Base-by-base conservation (phyloP, 495 filamentous ascomycete genomes). In the Talaromyces ruber region DNA sequence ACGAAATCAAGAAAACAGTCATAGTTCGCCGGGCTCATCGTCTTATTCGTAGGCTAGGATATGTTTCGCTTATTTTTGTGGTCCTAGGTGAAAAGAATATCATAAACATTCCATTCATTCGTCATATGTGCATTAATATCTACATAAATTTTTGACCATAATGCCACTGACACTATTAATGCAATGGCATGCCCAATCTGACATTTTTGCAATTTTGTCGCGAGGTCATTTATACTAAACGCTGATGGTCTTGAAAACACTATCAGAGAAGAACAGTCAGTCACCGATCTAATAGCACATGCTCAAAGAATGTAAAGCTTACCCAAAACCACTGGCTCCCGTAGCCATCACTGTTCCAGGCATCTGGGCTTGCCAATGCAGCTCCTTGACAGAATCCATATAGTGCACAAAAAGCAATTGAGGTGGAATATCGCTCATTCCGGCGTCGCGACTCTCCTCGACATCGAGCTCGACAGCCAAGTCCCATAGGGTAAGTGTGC, bases 311-410 rank as follows among this genome's bases (percentile, higher is more conserved):
- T 22, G 65, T 53, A 65, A 43, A 32, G 70, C 76, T 68, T 72
- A 87, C 84, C 85, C 86, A 72, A 98, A 97, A 58, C 89, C 88
- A 70, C 82, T 84, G 62, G 90, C 87, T 12, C 94, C 94, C 6
- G 94, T 98, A 8, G 91, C 92, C 74, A 97, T 87, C 26, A 97
- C 76, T 22, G 83, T 83, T n/a, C 94, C 94, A 0, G 92, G 92
- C 70, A 96, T 97, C 76, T 98, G 94, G 22, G 88, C 88, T 74
- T 98, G 94, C 92, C 94, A 98, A 75, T 98, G 94, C 56, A 88
- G 74, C 73, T 98, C 94, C 82, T 97, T 98, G 58, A 92, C 91
- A 66, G 86, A 82, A 65, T 94, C 91, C 79, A 93, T 91, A 70
- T 95, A 96, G 76, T 98, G 94, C 66, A 97, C 90, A 77, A 98